Base-by-base conservation (phyloP, 2,329 filamentous ascomycete genomes). In the Grosmannia clavigera region DNA sequence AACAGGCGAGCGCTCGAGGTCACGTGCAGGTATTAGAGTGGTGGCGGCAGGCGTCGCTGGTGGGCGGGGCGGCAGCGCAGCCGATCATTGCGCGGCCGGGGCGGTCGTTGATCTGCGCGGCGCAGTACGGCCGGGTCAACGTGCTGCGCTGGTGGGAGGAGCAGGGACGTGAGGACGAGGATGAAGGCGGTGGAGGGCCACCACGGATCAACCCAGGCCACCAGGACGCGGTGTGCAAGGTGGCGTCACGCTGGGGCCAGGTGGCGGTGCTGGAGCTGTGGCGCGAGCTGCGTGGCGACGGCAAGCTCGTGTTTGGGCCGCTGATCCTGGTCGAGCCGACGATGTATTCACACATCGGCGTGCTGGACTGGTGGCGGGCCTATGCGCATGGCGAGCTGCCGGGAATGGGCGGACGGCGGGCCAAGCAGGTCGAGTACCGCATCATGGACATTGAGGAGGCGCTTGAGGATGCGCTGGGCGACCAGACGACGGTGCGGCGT, bases 391-490 rank as follows among this genome's bases (percentile, higher is more conserved):
- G 81, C 56, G 76, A 79, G 67, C 73, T 81, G 38, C 75, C 75
- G 0, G 79, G 76, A 50, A 82, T 78, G 80, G 73, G 77, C 50
- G 80, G 79, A 19, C 73, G 77, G 38, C 75, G 75, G 63, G 83
- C 85, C 0, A 79, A 92, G 66, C 81, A 82, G 58, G 91, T 96
- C 31, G 90, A 95, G 71, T 96, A 96, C 73, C 92, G 92, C 71
- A 95, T 90, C 1, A 96, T 91, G 71, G 91, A 95, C 71, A 94
- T 97, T 63, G 92, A 96, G 70, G 92, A 96, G 73, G 92, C 92
- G 0, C 78, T 96, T 48, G 92, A 96, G 70, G 92, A 96, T 70
- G 89, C 90, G 27, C 82, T 92, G 57, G 82, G 81, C 10, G 85
- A 87, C 59, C 63, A 90, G 63, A 83, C 85, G 64, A 80, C 81